A percentile compares a stretch with the other conserved stretches of the same genome.
Conservation (phyloP, 768 basidiomycete genomes). For the Termitomyces bulborhizus region DNA sequence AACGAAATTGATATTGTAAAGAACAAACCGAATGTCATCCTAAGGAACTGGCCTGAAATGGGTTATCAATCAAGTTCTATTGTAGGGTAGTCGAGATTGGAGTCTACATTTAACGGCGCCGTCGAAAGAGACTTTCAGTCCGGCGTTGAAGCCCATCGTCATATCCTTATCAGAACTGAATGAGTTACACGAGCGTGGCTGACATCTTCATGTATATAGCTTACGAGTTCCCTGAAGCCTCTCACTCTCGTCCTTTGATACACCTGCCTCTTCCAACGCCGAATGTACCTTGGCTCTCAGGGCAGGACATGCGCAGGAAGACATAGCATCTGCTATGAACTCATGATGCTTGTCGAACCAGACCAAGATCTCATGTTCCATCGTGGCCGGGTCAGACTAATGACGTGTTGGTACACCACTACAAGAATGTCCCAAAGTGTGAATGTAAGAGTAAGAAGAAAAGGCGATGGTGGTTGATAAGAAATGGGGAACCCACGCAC, state of each 20-base stretch:
- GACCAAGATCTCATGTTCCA: not conserved
- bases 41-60: too few relatives aligned
- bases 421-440: not conserved
- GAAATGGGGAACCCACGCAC: not conserved
- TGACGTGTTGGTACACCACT: not conserved
- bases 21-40: too few relatives aligned
- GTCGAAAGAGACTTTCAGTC: not conserved
- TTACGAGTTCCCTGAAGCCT: not conserved
- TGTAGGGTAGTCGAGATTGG: too few relatives aligned
- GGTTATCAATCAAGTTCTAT: too few relatives aligned
- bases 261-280: not conserved
- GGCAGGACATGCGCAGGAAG: not conserved
- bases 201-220: not conserved
- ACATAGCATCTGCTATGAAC: not conserved
- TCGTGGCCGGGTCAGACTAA: not conserved
- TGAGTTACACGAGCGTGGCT: not conserved
- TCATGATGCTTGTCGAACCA: not conserved
- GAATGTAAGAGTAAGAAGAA: not conserved
- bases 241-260: not conserved
- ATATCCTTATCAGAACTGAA: not conserved
- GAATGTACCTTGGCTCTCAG: constrained; percentile 4
- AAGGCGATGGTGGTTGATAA: not conserved
- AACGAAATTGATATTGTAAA: too few relatives aligned
- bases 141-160: not conserved
- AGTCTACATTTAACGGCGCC: not conserved